Evolutionary conservation across 2,329 filamentous ascomycete genomes (phyloP).

Genomic region (Tolypocladium tropicale): DNA sequence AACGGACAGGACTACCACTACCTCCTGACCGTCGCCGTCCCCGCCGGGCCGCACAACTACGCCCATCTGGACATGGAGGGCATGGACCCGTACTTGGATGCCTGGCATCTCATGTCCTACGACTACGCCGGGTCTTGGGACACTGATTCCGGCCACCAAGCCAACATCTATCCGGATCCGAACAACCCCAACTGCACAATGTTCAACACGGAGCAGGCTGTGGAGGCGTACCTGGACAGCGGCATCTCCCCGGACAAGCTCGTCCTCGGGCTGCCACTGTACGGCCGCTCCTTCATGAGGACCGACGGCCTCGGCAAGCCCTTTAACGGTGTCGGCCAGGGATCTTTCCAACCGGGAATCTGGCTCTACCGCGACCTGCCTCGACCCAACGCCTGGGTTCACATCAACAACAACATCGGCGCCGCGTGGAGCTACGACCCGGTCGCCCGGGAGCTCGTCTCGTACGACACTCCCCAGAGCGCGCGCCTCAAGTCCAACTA

Average conservation of each 20-base stretch:
- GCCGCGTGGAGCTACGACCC: constrained; percentile 66
- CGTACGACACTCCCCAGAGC: constrained; percentile 55
- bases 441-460: constrained; percentile 49
- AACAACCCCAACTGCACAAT: constrained; percentile 49
- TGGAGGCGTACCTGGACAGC: constrained; percentile 38
- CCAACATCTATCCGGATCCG: constrained; percentile 53
- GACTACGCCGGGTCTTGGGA: constrained; percentile 64
- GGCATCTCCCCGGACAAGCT: constrained; percentile 56
- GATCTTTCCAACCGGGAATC: constrained; percentile 47
- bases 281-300: constrained; percentile 63
- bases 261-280: constrained; percentile 66
- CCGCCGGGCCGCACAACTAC: constrained; percentile 39
- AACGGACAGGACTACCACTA: constrained; percentile 35
- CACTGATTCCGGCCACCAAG: constrained; percentile 50
- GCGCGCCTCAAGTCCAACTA: constrained; percentile 53
- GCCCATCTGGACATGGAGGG: constrained; percentile 35
- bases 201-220: constrained; percentile 56
- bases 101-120: constrained; percentile 58
- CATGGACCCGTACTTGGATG: constrained; percentile 49
- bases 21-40: constrained; percentile 38
- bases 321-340: constrained; percentile 54
- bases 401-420: constrained; percentile 44
- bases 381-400: constrained; percentile 42
- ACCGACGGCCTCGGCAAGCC: constrained; percentile 56
- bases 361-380: constrained; percentile 70